Evolutionary conservation across 805 yeast species (phyloP).

Genomic region (Spathaspora gorwiae): DNA sequence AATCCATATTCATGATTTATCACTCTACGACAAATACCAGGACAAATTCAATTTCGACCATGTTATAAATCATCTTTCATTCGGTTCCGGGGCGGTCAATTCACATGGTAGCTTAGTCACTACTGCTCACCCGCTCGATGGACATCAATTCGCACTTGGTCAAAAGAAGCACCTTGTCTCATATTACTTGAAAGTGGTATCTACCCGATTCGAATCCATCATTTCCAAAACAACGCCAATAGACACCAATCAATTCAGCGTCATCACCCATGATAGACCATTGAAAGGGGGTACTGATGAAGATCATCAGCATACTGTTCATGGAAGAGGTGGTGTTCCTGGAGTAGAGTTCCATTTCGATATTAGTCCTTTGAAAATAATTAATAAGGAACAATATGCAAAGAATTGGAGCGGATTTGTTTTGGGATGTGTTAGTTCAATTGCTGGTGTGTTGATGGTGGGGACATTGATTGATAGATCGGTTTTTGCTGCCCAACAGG

Average conservation of each 20-base stretch:
- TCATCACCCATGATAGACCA: slow-evolving; percentile 84
- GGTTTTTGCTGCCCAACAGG: slow-evolving; percentile 83
- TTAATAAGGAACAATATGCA: slow-evolving; percentile 70
- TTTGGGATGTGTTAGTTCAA: slow-evolving; percentile 77
- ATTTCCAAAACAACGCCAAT: slow-evolving; percentile 36
- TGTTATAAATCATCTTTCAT: slow-evolving; percentile 71
- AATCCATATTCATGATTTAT: slow-evolving; percentile 79
- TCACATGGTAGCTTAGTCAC: slow-evolving; percentile 13
- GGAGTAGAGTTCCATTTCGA: slow-evolving; percentile 86
- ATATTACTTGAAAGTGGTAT: slow-evolving; percentile 85
- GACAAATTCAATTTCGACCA: slow-evolving; percentile 74
- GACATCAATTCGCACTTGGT: slow-evolving; percentile 33
- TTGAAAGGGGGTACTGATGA: slow-evolving; percentile 81
- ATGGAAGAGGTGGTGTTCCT: slow-evolving; percentile 83
- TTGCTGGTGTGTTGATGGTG: slow-evolving; percentile 91
- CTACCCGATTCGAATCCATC: slow-evolving; percentile 76
- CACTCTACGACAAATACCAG: slow-evolving; percentile 55
- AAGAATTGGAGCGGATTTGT: slow-evolving; percentile 81
- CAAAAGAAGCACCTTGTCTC: slow-evolving; percentile 62
- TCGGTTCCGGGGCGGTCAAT: slow-evolving; percentile 48
- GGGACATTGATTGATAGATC: slow-evolving; percentile 86
- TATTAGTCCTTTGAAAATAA: slow-evolving; percentile 87
- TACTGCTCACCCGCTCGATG: slow-evolving; percentile 68
- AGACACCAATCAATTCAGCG: slow-evolving; percentile 88
- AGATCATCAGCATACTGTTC: slow-evolving; percentile 84